Percentiles rank a stretch among this genome's conserved stretches.
phyloP scores from a whole-genome alignment of 306 rosid genomes.

The Benincasa hispida region DNA sequence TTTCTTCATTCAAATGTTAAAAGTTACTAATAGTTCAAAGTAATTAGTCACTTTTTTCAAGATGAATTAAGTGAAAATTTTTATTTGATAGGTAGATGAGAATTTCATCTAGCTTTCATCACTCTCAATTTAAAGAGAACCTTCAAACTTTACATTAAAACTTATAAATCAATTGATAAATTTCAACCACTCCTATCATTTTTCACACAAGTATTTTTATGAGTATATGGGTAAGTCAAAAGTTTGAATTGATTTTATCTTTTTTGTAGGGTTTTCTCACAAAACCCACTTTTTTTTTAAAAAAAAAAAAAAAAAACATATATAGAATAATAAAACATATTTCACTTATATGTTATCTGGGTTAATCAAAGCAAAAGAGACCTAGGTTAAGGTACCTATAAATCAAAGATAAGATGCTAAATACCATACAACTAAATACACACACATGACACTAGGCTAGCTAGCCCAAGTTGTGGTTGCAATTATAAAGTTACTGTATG shows the following conservation, averaged over 20 bases:
- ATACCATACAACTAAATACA: background rate
- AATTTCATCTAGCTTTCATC: too few species aligned
- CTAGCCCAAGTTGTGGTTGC: background rate
- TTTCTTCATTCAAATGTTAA: too few species aligned
- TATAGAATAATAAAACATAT: background rate
- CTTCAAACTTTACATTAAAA: too few species aligned
- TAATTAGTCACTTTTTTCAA: too few species aligned
- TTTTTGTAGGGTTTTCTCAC: background rate
- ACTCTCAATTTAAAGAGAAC: too few species aligned
- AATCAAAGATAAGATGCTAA: background rate
- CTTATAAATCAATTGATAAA: too few species aligned
- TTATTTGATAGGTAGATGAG: too few species aligned
- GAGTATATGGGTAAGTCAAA: background rate
- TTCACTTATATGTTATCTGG: background rate
- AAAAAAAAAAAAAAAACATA: background rate
- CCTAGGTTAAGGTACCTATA: background rate
- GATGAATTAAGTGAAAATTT: too few species aligned
- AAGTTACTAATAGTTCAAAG: too few species aligned
- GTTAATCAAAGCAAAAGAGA: background rate
- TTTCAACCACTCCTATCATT: background rate
- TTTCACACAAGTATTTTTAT: background rate
- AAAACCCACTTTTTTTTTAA: background rate
- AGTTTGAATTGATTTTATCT: background rate
- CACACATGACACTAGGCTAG: background rate
- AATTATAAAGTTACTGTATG: background rate